phyloP scores from a whole-genome alignment of 306 rosid species.

The Fragaria iinumae region DNA sequence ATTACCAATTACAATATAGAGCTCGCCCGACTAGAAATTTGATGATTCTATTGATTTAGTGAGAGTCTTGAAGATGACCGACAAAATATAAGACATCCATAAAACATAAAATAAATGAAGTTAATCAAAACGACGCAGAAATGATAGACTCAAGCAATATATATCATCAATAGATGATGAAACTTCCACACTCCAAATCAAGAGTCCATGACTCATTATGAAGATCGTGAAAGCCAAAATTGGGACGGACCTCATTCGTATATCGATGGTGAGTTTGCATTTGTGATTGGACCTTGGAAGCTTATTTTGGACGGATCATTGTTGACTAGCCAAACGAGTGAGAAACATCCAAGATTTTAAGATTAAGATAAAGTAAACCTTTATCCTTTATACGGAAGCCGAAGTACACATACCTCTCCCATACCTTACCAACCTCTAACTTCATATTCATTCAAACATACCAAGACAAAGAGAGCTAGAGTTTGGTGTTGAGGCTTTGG shows the following conservation, averaged over 20 bases:
- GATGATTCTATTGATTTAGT: too few relatives aligned
- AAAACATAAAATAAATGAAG: too few relatives aligned
- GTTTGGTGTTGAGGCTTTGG: neutral
- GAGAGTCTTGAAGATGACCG: too few relatives aligned
- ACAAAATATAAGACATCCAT: too few relatives aligned
- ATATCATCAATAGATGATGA: neutral
- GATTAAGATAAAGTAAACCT: neutral
- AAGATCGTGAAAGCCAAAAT: slow-evolving; percentile 3
- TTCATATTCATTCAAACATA: neutral
- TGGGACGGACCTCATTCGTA: neutral
- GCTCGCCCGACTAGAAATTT: too few relatives aligned
- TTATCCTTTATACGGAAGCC: neutral
- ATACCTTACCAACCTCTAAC: neutral
- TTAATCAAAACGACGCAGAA: too few relatives aligned
- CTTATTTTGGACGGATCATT: slow-evolving; percentile 4
- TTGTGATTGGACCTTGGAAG: neutral
- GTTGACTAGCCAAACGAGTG: slow-evolving; percentile 6
- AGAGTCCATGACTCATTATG: neutral
- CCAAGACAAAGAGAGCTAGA: neutral
- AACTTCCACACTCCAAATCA: neutral
- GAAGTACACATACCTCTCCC: neutral
- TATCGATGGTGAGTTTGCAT: neutral
- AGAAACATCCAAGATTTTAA: neutral
- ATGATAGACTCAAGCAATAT: neutral
- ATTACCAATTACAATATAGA: neutral